Conservation (phyloP, 2,329 filamentous ascomycete species). For the Aspergillus ochraceoroseus region DNA sequence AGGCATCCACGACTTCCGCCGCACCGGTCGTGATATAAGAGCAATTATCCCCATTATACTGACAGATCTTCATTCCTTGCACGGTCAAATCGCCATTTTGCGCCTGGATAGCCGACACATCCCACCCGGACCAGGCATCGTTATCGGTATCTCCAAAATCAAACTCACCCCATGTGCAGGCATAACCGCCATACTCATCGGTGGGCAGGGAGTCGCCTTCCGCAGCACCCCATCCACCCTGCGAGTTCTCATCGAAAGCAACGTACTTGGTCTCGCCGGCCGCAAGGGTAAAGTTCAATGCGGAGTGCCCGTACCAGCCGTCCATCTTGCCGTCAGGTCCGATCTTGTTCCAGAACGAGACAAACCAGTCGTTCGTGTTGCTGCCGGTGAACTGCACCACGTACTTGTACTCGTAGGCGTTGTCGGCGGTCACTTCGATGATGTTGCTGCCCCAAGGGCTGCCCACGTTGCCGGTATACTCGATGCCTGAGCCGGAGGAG, state of each 20-base stretch:
- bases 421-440: conserved; percentile 30
- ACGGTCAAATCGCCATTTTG: conserved; percentile 28
- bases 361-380: conserved; percentile 31
- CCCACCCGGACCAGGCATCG: conserved; percentile 35
- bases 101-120: conserved; percentile 38
- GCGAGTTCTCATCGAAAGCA: conserved; percentile 37
- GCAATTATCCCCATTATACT: conserved; percentile 24
- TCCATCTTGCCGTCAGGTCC: conserved; percentile 32
- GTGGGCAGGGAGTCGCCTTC: conserved; percentile 25
- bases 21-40: conserved; percentile 28
- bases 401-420: conserved; percentile 35
- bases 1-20: conserved; percentile 26
- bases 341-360: conserved; percentile 41
- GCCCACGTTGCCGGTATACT: conserved; percentile 37
- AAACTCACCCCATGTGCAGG: conserved; percentile 38
- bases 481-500: conserved; percentile 9
- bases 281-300: conserved; percentile 30
- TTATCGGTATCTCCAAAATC: conserved; percentile 32
- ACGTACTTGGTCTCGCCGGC: conserved; percentile 33
- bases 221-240: conserved; percentile 35
- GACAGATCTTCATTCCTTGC: conserved; percentile 35
- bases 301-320: conserved; percentile 36
- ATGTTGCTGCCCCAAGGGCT: conserved; percentile 40
- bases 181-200: conserved; percentile 29
- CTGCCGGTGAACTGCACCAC: conserved; percentile 31